Percentiles rank a stretch among this genome's conserved stretches.
phyloP scores from a whole-genome alignment of 2,329 filamentous ascomycete species.

The Colletotrichum melonis region DNA sequence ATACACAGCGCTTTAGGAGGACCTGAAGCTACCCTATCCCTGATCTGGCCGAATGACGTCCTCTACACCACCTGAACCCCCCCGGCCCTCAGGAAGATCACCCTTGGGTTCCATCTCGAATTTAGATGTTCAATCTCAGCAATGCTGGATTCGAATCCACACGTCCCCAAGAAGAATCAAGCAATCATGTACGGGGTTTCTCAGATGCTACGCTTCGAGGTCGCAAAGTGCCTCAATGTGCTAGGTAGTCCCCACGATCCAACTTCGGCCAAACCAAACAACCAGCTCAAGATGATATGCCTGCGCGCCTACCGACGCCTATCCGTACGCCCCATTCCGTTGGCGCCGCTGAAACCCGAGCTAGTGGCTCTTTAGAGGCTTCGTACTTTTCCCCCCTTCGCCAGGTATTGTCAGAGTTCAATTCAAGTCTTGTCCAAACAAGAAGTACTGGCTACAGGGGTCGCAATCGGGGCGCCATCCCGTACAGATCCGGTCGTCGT shows the following conservation, averaged over 20 bases:
- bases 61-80: background rate
- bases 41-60: constrained; percentile 6
- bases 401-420: constrained; percentile 15
- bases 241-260: background rate
- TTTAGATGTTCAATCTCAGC: background rate
- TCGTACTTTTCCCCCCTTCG: background rate
- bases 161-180: background rate
- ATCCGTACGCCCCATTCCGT: constrained; percentile 5
- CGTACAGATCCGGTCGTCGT: constrained; percentile 15
- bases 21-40: background rate
- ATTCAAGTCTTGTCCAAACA: background rate
- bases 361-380: constrained; percentile 16
- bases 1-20: background rate
- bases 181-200: background rate
- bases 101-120: background rate
- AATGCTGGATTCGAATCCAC: background rate
- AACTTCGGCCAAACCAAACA: constrained; percentile 7
- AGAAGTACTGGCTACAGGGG: background rate
- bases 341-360: constrained; percentile 20
- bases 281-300: background rate
- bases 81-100: background rate
- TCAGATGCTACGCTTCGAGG: background rate
- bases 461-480: constrained; percentile 8
- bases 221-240: background rate
- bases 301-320: background rate